A percentile compares a stretch with the other conserved stretches of the same genome.
Conservation (phyloP, 139 green algal genomes). For the Coelastrella sp. region DNA sequence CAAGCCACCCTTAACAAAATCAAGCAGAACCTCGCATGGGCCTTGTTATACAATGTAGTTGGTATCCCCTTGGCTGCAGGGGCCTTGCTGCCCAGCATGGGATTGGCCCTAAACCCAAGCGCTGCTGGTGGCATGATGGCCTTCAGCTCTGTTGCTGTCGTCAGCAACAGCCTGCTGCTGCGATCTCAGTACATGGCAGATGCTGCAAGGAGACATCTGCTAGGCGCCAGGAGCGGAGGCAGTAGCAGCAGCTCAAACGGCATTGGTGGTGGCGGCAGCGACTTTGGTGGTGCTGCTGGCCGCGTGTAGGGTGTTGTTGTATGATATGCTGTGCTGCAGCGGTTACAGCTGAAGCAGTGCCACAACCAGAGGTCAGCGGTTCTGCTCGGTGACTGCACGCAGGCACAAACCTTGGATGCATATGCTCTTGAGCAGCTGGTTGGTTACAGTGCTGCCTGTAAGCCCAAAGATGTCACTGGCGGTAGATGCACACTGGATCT, state of each 20-base stretch:
- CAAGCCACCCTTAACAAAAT: conserved; percentile 90
- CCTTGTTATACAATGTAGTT: conserved; percentile 95
- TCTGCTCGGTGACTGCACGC: too few relatives aligned
- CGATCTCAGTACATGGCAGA: conserved; percentile 41
- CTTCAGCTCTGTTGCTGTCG: conserved; percentile 88
- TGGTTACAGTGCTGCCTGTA: too few relatives aligned
- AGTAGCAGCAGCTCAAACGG: neutral
- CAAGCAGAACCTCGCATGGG: conserved; percentile 93
- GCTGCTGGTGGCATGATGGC: conserved; percentile 93
- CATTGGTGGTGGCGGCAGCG: neutral
- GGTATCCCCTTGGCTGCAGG: conserved; percentile 94
- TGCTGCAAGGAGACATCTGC: neutral
- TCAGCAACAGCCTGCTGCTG: conserved; percentile 92
- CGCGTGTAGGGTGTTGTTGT: too few relatives aligned
- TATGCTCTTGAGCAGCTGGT: too few relatives aligned
- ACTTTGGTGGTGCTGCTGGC: neutral
- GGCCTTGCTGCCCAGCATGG: conserved; percentile 80
- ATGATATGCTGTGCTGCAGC: too few relatives aligned
- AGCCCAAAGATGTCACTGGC: too few relatives aligned
- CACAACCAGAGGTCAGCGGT: too few relatives aligned
- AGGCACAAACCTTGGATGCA: too few relatives aligned
- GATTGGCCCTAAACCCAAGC: conserved; percentile 87
- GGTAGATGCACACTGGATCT: too few relatives aligned
- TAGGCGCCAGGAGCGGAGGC: neutral
- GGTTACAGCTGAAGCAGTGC: too few relatives aligned